These are phyloP conservation scores for Trichomonas gallinae DNA, from an alignment of 208 protist species.

Conservation along the genomic window DNA sequence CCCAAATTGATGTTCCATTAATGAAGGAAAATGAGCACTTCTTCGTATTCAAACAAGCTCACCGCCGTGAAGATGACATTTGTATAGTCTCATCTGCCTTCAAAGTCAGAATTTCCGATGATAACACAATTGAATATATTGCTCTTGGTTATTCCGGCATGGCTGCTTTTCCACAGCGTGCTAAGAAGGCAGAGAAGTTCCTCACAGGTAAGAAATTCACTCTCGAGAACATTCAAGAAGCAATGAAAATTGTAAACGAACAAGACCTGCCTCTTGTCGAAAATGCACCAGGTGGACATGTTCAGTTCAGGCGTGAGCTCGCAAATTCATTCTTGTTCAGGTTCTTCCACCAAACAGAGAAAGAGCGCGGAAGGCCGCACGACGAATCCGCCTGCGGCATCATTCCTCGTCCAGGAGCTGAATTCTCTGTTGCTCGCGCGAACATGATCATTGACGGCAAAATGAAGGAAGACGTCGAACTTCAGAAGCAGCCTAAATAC, in stretches of 20 bases:
- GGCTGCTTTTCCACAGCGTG: neutral
- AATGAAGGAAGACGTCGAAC: neutral
- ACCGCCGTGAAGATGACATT: slow-evolving; percentile 63
- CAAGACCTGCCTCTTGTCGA: slow-evolving; percentile 29
- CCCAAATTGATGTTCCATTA: slow-evolving; percentile 23
- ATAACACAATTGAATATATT: slow-evolving; percentile 31
- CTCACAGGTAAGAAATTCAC: slow-evolving; percentile 39
- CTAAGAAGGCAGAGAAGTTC: slow-evolving; percentile 32
- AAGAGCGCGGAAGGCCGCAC: neutral
- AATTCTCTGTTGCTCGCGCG: neutral
- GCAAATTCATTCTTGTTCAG: slow-evolving; percentile 61
- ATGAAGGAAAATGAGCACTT: slow-evolving; percentile 44
- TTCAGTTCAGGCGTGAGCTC: slow-evolving; percentile 50
- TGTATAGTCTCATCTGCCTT: slow-evolving; percentile 55
- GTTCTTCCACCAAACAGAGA: slow-evolving; percentile 45
- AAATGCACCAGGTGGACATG: slow-evolving; percentile 50
- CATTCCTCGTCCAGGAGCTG: neutral
- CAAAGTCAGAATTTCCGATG: slow-evolving; percentile 11
- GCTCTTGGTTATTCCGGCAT: slow-evolving; percentile 46
- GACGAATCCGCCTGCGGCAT: neutral
- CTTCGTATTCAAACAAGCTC: slow-evolving; percentile 54
- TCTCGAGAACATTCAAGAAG: slow-evolving; percentile 10
- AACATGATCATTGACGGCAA: neutral
- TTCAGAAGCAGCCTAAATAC: neutral
- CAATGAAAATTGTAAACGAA: neutral